A percentile compares a stretch with the other conserved stretches of the same genome.
phyloP scores from a whole-genome alignment of 768 basidiomycete species.

The Russula olivacea region DNA sequence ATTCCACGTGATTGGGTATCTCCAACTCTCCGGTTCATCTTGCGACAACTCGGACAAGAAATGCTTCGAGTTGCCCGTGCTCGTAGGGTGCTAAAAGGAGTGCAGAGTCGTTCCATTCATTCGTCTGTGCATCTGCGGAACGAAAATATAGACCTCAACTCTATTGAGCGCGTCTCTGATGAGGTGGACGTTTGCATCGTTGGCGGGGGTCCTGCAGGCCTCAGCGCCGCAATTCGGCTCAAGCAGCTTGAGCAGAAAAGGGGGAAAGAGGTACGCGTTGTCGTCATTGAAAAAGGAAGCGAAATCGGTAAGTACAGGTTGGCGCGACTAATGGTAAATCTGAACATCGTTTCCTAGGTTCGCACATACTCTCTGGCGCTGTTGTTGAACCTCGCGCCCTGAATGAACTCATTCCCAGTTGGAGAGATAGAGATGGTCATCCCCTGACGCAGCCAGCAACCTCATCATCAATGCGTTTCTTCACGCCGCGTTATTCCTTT shows the following conservation, averaged over 20 bases:
- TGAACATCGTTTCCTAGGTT: constrained; percentile 43
- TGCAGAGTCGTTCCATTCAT: constrained; percentile 27
- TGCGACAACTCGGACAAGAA: not conserved
- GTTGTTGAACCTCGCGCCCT: constrained; percentile 91
- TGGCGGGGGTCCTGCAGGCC: constrained; percentile 90
- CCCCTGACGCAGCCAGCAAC: constrained; percentile 79
- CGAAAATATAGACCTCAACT: constrained; percentile 46
- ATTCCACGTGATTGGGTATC: constrained; percentile 18
- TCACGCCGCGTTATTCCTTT: constrained; percentile 61
- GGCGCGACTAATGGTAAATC: not conserved
- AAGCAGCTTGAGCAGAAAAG: constrained; percentile 85
- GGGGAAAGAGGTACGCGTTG: constrained; percentile 79
- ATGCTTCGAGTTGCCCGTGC: constrained; percentile 18
- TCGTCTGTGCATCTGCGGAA: constrained; percentile 29
- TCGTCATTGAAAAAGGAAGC: constrained; percentile 90
- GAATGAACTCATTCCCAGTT: constrained; percentile 84
- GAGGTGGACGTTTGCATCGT: constrained; percentile 97
- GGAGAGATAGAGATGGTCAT: constrained; percentile 59
- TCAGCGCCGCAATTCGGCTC: constrained; percentile 91
- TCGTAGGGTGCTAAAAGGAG: constrained; percentile 7
- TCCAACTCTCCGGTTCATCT: not conserved
- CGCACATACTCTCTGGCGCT: constrained; percentile 93
- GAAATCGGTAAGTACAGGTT: constrained; percentile 69
- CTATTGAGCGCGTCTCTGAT: constrained; percentile 80
- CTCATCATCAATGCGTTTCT: constrained; percentile 76